Base-by-base conservation (phyloP, 1,284 basidiomycete species). In the Heterobasidion irregulare region DNA sequence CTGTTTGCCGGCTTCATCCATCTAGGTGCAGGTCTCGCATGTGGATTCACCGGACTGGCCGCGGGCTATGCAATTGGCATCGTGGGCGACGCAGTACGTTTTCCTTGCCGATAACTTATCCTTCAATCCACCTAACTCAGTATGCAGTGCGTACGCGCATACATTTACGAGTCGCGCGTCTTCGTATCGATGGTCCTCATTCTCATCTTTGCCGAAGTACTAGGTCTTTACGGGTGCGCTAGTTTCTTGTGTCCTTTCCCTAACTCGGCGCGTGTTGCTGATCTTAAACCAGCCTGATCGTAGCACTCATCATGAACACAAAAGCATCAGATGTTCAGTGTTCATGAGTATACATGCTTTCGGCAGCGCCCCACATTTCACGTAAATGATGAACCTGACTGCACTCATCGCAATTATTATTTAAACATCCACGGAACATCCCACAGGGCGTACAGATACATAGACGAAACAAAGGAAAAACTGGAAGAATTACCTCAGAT, bases 11-110 rank as follows among this genome's bases (percentile, higher is more conserved):
- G 90, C 56, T 93, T 94, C 73, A 82, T 94, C 59, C 92, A 94
- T 69, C 86, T 95, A 58, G 92, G 92, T 64, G 92, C 92, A 16
- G 92, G 92, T 68, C 80, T 94, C 47, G 84, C 89, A 2, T 91
- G 93, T 68, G 92, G 92, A 64, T 80, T 94, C 50, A 85, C 92
- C 36, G 92, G 92, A 76, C 80, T 95, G 44, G 91, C 92, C 15
- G 92, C 92, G 54, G 93, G 92, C 51, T 93, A 92, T 68, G 92
- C 92, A 15, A 93, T 95, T 64, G 92, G 95, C 61, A 92, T 98
- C 67, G 95, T 98, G 57, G 94, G 96, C 70, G 93, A 98, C 69
- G 91, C 95, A 16, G 53, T 54, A 38, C 32, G 53, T 48, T 8
- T 38, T 1, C 13, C 8, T 33, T 13, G 19, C 2, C 10, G 13